Base-by-base conservation (phyloP, 2,329 filamentous ascomycete genomes). In the Aureobasidium musti region DNA sequence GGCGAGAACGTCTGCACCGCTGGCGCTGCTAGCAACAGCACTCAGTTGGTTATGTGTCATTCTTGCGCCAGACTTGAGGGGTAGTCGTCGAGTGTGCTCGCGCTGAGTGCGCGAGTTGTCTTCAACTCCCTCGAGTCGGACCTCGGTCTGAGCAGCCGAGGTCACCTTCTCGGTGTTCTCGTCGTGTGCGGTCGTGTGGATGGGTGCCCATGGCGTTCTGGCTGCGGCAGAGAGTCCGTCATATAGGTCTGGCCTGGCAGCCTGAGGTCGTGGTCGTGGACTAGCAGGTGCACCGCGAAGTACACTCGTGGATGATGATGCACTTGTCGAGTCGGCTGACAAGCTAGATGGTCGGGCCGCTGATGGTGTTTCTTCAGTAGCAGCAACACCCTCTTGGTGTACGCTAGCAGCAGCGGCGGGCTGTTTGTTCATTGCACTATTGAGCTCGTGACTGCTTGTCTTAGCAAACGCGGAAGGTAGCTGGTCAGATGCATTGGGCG, bases 231-330 rank as follows among this genome's bases (percentile, higher is more conserved):
- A 7, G 0, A 49, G 28, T 47, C 43, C 26, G 59, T 28, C 59
- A 45, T 39, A 45, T 52, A 63, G 39, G 59, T 39, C 41, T 21
- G 33, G 21, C 35, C 43, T 61, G n/a, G 57, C 57, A 41, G 57
- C 43, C 39, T 47, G 41, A 41, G 57, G 23, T 61, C 43, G 37
- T 30, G 3, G 39, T 49, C 43, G 54, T 45, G 26, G 39, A 59
- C 23, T 35, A 37, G 28, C 26, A 14, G 43, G 57, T n/a, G n/a
- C 11, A 4, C 28, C 37, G 23, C 43, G 57, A 28, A 26, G 14
- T 41, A n/a, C 50, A 41, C 59, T 63, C 26, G 45, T 50, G 17
- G 59, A 39, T 30, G 59, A 63, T 35, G 59, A 63, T 21, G 59
- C 41, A 23, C 59, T 63, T 6, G 45, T 63, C 23, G 59, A 63